Evolutionary conservation across 1,284 basidiomycete species (phyloP).

Genomic region (Malassezia vespertilionis): DNA sequence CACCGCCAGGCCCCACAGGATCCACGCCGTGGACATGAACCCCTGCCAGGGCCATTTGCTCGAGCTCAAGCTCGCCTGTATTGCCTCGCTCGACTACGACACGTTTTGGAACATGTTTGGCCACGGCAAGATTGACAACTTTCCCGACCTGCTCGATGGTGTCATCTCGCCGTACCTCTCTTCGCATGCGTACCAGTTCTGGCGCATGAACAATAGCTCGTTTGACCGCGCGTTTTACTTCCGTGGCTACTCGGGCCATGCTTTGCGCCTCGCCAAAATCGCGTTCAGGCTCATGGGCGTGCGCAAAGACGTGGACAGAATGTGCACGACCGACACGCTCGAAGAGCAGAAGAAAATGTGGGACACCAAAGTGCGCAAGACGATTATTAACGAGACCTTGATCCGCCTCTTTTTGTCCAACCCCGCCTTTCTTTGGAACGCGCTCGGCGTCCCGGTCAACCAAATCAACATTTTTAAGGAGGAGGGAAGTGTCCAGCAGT

Average conservation of each 20-base stretch:
- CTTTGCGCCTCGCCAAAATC: slow-evolving; percentile 58
- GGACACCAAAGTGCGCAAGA: slow-evolving; percentile 56
- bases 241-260: slow-evolving; percentile 57
- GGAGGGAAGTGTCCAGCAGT: slow-evolving; percentile 54
- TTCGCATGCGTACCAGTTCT: slow-evolving; percentile 65
- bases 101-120: slow-evolving; percentile 68
- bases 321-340: slow-evolving; percentile 56
- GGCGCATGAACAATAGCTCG: slow-evolving; percentile 58
- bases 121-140: slow-evolving; percentile 57
- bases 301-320: slow-evolving; percentile 53
- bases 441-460: slow-evolving; percentile 65
- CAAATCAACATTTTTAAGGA: slow-evolving; percentile 61
- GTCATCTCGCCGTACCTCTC: slow-evolving; percentile 64
- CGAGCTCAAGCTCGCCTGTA: slow-evolving; percentile 63
- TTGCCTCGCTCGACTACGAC: slow-evolving; percentile 57
- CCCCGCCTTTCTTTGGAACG: slow-evolving; percentile 65
- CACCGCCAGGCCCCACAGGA: slow-evolving; percentile 53
- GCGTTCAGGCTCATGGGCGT: slow-evolving; percentile 60
- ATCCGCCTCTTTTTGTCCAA: slow-evolving; percentile 54
- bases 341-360: slow-evolving; percentile 61
- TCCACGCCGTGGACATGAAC: slow-evolving; percentile 66
- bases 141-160: slow-evolving; percentile 58
- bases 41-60: slow-evolving; percentile 64
- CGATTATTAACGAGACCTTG: slow-evolving; percentile 60
- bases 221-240: slow-evolving; percentile 64